Conservation (phyloP, 306 rosid species). For the Psophocarpus tetragonolobus region DNA sequence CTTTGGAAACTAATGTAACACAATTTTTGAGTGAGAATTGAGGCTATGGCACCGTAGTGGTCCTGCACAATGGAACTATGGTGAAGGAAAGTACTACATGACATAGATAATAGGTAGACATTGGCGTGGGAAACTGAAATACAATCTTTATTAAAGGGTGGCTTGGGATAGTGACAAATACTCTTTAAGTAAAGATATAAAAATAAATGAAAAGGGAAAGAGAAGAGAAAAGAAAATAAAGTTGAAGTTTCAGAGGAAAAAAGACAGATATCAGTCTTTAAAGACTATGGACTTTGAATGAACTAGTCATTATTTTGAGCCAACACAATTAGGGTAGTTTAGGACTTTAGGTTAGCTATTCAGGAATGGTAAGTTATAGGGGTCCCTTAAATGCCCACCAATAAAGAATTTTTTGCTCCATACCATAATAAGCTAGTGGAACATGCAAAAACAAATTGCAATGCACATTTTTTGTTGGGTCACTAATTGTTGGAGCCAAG, state of each 20-base stretch:
- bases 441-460: background rate
- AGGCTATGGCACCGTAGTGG: constrained; percentile 27
- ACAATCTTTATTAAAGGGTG: constrained; percentile 27
- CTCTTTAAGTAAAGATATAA: constrained; percentile 27
- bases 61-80: constrained; percentile 30
- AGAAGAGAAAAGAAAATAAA: background rate
- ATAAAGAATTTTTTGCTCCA: background rate
- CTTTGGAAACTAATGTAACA: too few species aligned
- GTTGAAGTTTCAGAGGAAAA: background rate
- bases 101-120: background rate
- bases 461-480: background rate
- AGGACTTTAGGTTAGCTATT: background rate
- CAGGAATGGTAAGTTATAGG: background rate
- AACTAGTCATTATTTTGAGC: background rate
- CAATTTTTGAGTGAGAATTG: background rate
- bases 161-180: background rate
- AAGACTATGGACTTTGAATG: background rate
- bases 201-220: background rate
- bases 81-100: background rate
- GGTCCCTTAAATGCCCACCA: background rate
- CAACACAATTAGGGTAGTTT: background rate
- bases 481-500: background rate
- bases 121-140: background rate
- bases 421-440: background rate
- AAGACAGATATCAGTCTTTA: background rate